These are phyloP conservation scores for Emmonsiellopsis sp. DNA, from an alignment of 2,329 filamentous ascomycete genomes.

Conservation along the genomic window DNA sequence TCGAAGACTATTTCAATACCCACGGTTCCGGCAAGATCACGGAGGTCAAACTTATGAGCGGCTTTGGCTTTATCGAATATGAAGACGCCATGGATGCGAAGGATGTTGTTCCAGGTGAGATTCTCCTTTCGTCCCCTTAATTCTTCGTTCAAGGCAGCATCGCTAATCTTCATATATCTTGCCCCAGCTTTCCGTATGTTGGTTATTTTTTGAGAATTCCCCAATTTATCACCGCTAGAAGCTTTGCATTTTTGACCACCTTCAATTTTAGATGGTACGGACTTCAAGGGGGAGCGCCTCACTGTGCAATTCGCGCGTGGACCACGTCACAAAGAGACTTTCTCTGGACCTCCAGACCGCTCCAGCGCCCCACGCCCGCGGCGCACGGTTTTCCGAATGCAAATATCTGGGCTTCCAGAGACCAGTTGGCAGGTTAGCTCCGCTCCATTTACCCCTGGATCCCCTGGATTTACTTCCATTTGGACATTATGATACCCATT, in stretches of 20 bases:
- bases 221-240: slow-evolving; percentile 7
- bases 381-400: slow-evolving; percentile 93
- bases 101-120: slow-evolving; percentile 91
- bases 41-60: slow-evolving; percentile 99
- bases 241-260: slow-evolving; percentile 1
- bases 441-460: slow-evolving; percentile 24
- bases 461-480: slow-evolving; percentile 8
- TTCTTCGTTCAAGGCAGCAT: background rate
- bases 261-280: slow-evolving; percentile 67
- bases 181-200: slow-evolving; percentile 48
- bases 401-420: slow-evolving; percentile 94
- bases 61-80: slow-evolving; percentile 99
- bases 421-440: slow-evolving; percentile 99
- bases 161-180: background rate
- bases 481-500: background rate
- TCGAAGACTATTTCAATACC: slow-evolving; percentile 89
- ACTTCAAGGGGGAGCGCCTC: slow-evolving; percentile 95
- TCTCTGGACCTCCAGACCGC: slow-evolving; percentile 54
- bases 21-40: slow-evolving; percentile 94
- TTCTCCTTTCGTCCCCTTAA: slow-evolving; percentile 14
- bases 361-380: slow-evolving; percentile 66
- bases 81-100: slow-evolving; percentile 97
- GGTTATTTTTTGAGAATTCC: slow-evolving; percentile 8
- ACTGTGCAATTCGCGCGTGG: slow-evolving; percentile 98
- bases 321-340: slow-evolving; percentile 59